Conservation (phyloP, 805 yeast species). For the Metschnikowia dekortorum region DNA sequence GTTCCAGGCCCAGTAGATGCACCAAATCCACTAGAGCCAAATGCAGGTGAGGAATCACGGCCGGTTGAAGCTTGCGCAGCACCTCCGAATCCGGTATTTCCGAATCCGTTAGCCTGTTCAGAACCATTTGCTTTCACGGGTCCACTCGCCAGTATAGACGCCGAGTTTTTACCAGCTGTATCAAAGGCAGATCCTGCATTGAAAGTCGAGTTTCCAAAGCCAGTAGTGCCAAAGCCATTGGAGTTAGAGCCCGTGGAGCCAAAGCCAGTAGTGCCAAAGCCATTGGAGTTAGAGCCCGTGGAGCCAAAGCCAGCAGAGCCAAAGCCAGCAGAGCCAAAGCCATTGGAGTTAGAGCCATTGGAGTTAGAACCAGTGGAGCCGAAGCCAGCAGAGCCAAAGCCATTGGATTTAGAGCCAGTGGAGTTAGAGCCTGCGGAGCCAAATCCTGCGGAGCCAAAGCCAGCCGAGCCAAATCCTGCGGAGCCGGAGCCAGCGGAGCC, state of each 20-base stretch:
- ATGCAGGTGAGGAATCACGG: constrained; percentile 7
- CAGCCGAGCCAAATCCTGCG: background rate
- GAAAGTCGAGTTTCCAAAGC: background rate
- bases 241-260: background rate
- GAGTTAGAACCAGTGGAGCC: too few species aligned
- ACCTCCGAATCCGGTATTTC: background rate
- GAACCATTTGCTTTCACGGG: background rate
- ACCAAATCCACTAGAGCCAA: constrained; percentile 8
- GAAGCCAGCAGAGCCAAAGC: too few species aligned
- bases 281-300: background rate
- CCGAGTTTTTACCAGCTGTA: background rate
- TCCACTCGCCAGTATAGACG: background rate
- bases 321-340: background rate
- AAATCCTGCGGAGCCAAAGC: background rate
- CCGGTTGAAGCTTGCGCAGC: constrained; percentile 3
- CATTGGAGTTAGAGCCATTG: constrained; percentile 1
- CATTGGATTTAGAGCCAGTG: too few species aligned
- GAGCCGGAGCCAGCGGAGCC: too few species aligned
- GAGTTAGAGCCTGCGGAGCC: too few species aligned
- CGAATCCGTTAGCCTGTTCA: constrained; percentile 2
- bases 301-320: background rate
- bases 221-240: background rate
- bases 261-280: background rate
- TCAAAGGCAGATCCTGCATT: background rate
- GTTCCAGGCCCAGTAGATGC: background rate